Base-by-base conservation (phyloP, 192 early-diverging fungal genomes). In the Coemansia guatemalensis region DNA sequence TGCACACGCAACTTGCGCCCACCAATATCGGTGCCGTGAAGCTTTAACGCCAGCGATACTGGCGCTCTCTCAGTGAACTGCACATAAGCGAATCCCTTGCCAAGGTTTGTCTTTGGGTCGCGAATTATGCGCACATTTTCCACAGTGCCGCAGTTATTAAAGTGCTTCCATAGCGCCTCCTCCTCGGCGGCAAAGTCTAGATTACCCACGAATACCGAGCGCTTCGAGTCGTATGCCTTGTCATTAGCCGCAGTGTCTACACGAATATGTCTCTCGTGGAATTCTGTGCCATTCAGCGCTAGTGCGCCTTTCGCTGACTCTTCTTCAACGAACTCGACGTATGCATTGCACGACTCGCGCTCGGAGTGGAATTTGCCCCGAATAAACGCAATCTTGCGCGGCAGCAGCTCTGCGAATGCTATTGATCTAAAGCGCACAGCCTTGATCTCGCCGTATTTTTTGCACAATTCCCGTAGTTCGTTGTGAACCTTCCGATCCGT, bases 61-160 rank as follows among this genome's bases (percentile, higher is more conserved):
- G 87, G 73, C 18, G 87, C 85, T 35, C 88, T 86, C 52, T 94
- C 83, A 5, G 70, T 64, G 69, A 95, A 96, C 73, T 94, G 91
- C 39, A 96, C 93, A 75, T 94, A 98, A 0, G 87, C 95, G 75
- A 96, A 90, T 3, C 95, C 95, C 69, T 98, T 98, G 39, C 95
- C 95, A 47, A 96, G 74, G 56, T 93, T 95, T 24, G 90, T 94
- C 59, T 83, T 86, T 22, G 68, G 53, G 69, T 98, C 95, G 24
- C 95, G 88, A 27, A 96, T 84, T 29, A 95, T 79, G 17, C 94
- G 84, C 21, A 96, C 93, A 60, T 91, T 88, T 67, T 91, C 90
- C 59, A 91, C 83, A 9, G 86, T 66, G 8, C 89, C 88, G 60
- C 87, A 90, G 24, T 84, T 75, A 50, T 77, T 85, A 66, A 93